A percentile compares a stretch with the other conserved stretches of the same genome.
phyloP scores from a whole-genome alignment of 495 filamentous ascomycete species.

The Trichoderma parareesei region DNA sequence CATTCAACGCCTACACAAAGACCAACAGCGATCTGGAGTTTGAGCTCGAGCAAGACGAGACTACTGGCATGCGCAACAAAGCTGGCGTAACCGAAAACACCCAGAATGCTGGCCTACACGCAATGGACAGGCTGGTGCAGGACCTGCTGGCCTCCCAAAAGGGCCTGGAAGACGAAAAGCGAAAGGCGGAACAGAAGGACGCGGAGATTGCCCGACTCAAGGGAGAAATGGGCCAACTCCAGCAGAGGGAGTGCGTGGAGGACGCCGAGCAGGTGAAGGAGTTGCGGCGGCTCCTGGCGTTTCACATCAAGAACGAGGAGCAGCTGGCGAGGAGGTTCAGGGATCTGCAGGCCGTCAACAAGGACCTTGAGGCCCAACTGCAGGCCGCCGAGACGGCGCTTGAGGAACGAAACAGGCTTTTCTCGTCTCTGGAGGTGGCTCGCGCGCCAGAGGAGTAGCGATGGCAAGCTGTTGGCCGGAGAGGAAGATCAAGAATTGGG shows the following conservation, averaged over 20 bases:
- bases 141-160: neutral
- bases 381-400: neutral
- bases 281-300: neutral
- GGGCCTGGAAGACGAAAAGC: neutral
- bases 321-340: neutral
- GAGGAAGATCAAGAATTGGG: no score
- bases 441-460: no score
- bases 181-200: neutral
- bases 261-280: neutral
- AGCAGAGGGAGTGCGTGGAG: neutral
- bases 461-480: no score
- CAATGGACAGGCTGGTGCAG: neutral
- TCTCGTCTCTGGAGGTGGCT: no score
- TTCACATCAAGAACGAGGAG: neutral
- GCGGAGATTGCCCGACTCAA: neutral
- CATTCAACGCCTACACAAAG: no score
- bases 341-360: neutral
- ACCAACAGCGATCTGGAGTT: no score
- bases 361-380: neutral
- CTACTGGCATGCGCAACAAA: neutral
- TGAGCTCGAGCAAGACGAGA: no score
- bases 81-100: neutral
- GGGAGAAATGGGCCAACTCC: neutral
- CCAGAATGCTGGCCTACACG: neutral
- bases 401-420: neutral